Conservation (phyloP, 768 basidiomycete genomes). For the Pulveroboletus sp. region DNA sequence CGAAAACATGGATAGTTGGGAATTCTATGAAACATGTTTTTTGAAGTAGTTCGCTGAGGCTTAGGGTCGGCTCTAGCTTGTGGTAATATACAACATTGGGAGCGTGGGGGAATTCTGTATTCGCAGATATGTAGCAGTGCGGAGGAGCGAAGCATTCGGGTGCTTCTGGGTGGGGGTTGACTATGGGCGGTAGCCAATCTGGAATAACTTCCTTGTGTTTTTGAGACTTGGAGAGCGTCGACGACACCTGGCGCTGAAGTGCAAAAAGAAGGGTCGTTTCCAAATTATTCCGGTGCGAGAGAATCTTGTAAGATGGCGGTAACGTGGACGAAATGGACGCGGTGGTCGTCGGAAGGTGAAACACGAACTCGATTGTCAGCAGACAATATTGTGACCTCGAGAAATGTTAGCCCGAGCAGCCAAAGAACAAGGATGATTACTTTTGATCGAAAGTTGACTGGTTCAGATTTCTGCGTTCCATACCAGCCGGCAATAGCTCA, state of each 20-base stretch:
- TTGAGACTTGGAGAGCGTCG: constrained; percentile 17
- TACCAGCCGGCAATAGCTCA: constrained; percentile 76
- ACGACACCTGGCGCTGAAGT: constrained; percentile 43
- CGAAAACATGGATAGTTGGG: constrained; percentile 78
- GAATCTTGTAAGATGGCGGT: constrained; percentile 44
- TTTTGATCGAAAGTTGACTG: constrained; percentile 82
- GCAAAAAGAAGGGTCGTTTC: constrained; percentile 46
- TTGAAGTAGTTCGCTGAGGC: constrained; percentile 48
- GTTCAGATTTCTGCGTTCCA: constrained; percentile 75
- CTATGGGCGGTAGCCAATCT: constrained; percentile 54
- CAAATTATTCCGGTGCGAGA: constrained; percentile 65
- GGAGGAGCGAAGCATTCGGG: constrained; percentile 55
- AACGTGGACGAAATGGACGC: constrained; percentile 35
- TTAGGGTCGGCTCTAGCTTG: constrained; percentile 49
- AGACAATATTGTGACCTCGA: constrained; percentile 62
- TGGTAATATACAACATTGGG: constrained; percentile 45
- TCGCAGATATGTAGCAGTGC: constrained; percentile 58
- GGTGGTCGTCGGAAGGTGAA: constrained; percentile 55
- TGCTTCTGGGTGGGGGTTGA: constrained; percentile 52
- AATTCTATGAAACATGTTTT: constrained; percentile 77
- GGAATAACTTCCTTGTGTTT: constrained; percentile 52
- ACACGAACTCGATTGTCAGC: constrained; percentile 71
- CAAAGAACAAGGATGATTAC: constrained; percentile 43
- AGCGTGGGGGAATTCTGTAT: constrained; percentile 25
- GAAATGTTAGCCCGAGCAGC: constrained; percentile 14